Evolutionary conservation across 495 filamentous ascomycete genomes (phyloP).

Genomic region (Monascus purpureus): DNA sequence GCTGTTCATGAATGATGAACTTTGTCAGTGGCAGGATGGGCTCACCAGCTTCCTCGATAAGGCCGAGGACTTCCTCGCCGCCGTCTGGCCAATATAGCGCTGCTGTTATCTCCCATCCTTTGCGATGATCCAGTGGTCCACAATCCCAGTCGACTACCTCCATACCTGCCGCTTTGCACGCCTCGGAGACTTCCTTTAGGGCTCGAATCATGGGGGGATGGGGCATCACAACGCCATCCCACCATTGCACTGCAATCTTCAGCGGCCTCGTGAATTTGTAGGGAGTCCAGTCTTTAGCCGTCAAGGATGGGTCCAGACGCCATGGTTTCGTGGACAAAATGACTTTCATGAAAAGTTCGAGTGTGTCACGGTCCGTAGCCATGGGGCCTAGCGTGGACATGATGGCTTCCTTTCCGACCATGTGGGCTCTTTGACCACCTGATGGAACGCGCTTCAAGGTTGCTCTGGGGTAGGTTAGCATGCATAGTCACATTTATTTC

Average conservation of each 20-base stretch:
- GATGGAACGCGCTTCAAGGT: too few species aligned
- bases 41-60: slow-evolving; percentile 27
- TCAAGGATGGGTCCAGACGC: slow-evolving; percentile 19
- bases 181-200: slow-evolving; percentile 25
- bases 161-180: slow-evolving; percentile 23
- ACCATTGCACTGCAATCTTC: slow-evolving; percentile 42
- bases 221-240: slow-evolving; percentile 45
- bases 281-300: slow-evolving; percentile 1
- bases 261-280: slow-evolving; percentile 16
- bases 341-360: slow-evolving; percentile 40
- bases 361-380: slow-evolving; percentile 35
- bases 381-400: slow-evolving; percentile 47
- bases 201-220: slow-evolving; percentile 47
- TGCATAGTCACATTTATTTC: slow-evolving; percentile 32
- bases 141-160: slow-evolving; percentile 42
- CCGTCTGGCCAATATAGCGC: slow-evolving; percentile 34
- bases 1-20: too few species aligned
- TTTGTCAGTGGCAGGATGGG: slow-evolving; percentile 31
- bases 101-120: slow-evolving; percentile 33
- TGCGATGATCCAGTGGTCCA: slow-evolving; percentile 38
- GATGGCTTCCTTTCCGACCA: too few species aligned
- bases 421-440: too few species aligned
- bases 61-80: slow-evolving; percentile 18
- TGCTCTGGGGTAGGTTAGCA: too few species aligned
- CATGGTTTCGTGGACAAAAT: slow-evolving; percentile 37